Evolutionary conservation across 2,329 filamentous ascomycete species (phyloP).

Genomic region (Aspergillus sp.): DNA sequence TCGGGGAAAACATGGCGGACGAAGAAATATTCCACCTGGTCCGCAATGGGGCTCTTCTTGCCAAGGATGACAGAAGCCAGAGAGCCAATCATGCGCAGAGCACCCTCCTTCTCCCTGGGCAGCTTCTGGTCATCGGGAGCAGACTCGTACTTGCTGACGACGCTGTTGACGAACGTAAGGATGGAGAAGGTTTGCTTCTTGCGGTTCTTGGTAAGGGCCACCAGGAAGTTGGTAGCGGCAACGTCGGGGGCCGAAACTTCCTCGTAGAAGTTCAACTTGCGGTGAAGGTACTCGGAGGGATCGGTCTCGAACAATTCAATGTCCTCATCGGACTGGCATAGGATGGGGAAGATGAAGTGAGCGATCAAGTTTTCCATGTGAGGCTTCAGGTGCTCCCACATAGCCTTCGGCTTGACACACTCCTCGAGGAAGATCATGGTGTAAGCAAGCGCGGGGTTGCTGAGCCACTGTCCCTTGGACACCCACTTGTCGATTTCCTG

Average conservation of each 20-base stretch:
- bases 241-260: conserved; percentile 94
- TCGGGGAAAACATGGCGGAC: conserved; percentile 98
- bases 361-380: conserved; percentile 91
- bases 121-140: conserved; percentile 87
- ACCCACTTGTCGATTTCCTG: conserved; percentile 98
- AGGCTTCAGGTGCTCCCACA: conserved; percentile 91
- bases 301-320: conserved; percentile 92
- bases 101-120: conserved; percentile 93
- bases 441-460: conserved; percentile 89
- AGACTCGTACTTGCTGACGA: conserved; percentile 89
- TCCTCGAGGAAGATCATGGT: conserved; percentile 95
- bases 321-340: conserved; percentile 90
- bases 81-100: conserved; percentile 94
- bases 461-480: conserved; percentile 89
- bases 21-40: conserved; percentile 98
- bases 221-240: conserved; percentile 92
- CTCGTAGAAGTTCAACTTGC: conserved; percentile 97
- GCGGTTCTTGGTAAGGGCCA: conserved; percentile 88
- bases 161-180: conserved; percentile 88
- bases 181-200: conserved; percentile 96
- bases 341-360: conserved; percentile 91
- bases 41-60: conserved; percentile 97
- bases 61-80: conserved; percentile 90
- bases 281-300: conserved; percentile 93
- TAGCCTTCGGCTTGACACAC: conserved; percentile 93